Percentiles rank a stretch among this genome's conserved stretches.
Evolutionary conservation across 257 asterid species (phyloP).

Genomic region (Leptodermis oblonga): DNA sequence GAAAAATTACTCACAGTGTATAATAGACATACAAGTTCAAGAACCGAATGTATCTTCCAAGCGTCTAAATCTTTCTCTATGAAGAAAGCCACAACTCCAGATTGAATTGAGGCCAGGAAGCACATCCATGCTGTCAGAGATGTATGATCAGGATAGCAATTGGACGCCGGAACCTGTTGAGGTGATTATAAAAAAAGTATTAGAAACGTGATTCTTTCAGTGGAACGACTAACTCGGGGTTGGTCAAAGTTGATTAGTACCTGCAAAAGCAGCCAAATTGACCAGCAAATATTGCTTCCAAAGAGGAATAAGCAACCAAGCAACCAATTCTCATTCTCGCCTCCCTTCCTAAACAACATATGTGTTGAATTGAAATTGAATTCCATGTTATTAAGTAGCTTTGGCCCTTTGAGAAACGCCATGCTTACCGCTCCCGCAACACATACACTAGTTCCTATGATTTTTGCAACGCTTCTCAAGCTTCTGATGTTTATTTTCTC

Average conservation of each 20-base stretch:
- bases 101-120: constrained; percentile 29
- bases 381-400: constrained; percentile 53
- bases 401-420: constrained; percentile 71
- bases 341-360: constrained; percentile 24
- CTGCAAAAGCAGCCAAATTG: constrained; percentile 53
- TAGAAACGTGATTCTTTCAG: no score
- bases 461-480: constrained; percentile 47
- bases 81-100: constrained; percentile 23
- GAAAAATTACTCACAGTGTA: constrained; percentile 26
- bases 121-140: constrained; percentile 43
- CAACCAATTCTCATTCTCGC: constrained; percentile 51
- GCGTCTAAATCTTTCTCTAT: constrained; percentile 23
- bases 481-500: constrained; percentile 47
- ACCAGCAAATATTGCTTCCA: constrained; percentile 51
- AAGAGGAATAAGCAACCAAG: constrained; percentile 57
- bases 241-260: constrained; percentile 16
- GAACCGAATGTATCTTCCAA: constrained; percentile 30
- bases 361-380: constrained; percentile 29
- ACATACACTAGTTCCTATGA: constrained; percentile 51
- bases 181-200: no score
- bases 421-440: constrained; percentile 59
- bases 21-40: constrained; percentile 25
- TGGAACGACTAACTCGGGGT: no score
- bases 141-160: constrained; percentile 34
- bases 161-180: constrained; percentile 31